These are phyloP conservation scores for Scheffersomyces titani DNA, from an alignment of 1,139 yeast species.

Conservation along the genomic window DNA sequence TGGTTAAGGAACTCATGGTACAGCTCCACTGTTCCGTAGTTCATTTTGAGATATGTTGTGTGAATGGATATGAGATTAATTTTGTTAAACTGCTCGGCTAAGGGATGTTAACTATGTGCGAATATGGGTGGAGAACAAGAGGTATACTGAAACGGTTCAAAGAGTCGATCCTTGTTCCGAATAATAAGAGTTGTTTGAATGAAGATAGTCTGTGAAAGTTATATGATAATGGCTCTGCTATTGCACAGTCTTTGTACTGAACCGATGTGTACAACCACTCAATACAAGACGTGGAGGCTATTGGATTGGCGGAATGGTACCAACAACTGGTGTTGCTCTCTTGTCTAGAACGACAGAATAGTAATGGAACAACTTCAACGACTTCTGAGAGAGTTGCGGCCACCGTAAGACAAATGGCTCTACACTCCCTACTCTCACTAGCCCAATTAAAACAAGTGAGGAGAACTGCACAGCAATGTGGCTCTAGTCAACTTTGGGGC, in stretches of 20 bases:
- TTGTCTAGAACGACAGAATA: not conserved
- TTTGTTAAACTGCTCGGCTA: constrained; percentile 1
- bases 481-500: not conserved
- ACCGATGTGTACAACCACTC: not conserved
- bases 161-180: not conserved
- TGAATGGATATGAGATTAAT: not conserved
- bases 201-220: not conserved
- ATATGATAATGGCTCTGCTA: too few relatives aligned
- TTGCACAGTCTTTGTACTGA: too few relatives aligned
- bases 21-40: constrained; percentile 23
- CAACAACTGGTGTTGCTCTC: not conserved
- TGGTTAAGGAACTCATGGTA: constrained; percentile 32
- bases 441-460: not conserved
- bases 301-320: not conserved
- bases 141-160: too few relatives aligned
- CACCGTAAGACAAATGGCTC: not conserved
- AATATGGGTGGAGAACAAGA: too few relatives aligned
- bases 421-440: not conserved
- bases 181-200: not conserved
- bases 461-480: not conserved
- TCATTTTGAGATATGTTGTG: constrained; percentile 6
- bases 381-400: not conserved
- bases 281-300: not conserved
- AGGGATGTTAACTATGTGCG: not conserved
- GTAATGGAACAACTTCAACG: not conserved